Conservation (phyloP, 2,329 filamentous ascomycete genomes). For the Nemania abortiva region DNA sequence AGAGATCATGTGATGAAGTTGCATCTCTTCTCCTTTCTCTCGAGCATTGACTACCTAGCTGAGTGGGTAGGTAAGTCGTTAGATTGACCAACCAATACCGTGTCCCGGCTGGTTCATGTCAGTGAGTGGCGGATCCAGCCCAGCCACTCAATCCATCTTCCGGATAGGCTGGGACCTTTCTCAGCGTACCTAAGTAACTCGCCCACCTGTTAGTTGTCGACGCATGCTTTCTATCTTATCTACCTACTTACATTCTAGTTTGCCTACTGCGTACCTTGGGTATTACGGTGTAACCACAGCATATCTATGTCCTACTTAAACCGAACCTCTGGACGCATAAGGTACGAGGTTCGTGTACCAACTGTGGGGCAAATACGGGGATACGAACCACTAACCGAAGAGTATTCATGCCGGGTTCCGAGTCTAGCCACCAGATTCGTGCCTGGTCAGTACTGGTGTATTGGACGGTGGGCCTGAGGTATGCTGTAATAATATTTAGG, state of each 20-base stretch:
- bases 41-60: slow-evolving; percentile 8
- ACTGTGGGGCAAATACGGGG: slow-evolving; percentile 2
- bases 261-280: neutral
- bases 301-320: too few species aligned
- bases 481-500: too few species aligned
- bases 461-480: too few species aligned
- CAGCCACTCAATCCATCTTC: slow-evolving; percentile 21
- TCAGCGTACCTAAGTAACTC: neutral
- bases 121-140: slow-evolving; percentile 4
- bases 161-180: slow-evolving; percentile 1
- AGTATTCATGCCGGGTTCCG: slow-evolving; percentile 28
- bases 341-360: neutral
- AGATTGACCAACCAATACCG: slow-evolving; percentile 8
- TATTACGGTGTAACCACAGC: neutral
- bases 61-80: neutral
- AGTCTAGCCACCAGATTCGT: slow-evolving; percentile 3
- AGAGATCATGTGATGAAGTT: slow-evolving; percentile 5
- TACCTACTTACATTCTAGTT: neutral
- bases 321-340: neutral
- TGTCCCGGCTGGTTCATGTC: slow-evolving; percentile 26
- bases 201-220: too few species aligned
- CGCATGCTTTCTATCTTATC: neutral
- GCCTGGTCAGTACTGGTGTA: too few species aligned
- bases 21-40: neutral
- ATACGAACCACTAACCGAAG: neutral